Evolutionary conservation across 179 eudicot species (phyloP).

Genomic region (Silene noctiflora): DNA sequence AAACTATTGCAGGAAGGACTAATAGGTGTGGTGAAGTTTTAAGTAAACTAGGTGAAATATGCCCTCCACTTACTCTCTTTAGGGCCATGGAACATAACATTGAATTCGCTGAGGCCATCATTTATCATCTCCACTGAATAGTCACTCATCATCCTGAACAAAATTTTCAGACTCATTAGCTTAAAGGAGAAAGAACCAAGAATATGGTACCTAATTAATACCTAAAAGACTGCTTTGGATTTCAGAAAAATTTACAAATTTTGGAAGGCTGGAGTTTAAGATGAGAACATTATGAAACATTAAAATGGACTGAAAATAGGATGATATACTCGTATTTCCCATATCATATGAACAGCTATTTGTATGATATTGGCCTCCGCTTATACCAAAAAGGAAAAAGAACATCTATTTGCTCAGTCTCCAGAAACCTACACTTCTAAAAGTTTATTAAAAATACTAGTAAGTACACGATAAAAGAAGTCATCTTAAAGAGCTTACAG

Average conservation of each 20-base stretch:
- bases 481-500: slow-evolving; percentile 45
- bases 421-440: neutral
- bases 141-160: slow-evolving; percentile 96
- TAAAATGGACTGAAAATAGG: neutral
- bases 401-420: neutral
- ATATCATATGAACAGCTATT: neutral
- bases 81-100: slow-evolving; percentile 91
- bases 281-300: slow-evolving; percentile 2
- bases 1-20: too few relatives aligned
- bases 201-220: slow-evolving; percentile 19
- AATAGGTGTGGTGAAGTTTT: neutral
- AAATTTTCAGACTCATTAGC: slow-evolving; percentile 10
- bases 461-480: neutral
- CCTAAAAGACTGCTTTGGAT: neutral
- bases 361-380: too few relatives aligned
- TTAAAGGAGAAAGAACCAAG: neutral
- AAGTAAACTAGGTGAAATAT: neutral
- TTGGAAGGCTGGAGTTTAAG: neutral
- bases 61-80: slow-evolving; percentile 68
- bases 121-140: slow-evolving; percentile 84
- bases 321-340: neutral
- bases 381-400: too few relatives aligned
- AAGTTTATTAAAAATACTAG: neutral
- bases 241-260: neutral
- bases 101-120: slow-evolving; percentile 86